Percentiles rank a stretch among this genome's conserved stretches.
phyloP scores from a whole-genome alignment of 192 early-diverging fungal species.

The Backusella tuberculispora region DNA sequence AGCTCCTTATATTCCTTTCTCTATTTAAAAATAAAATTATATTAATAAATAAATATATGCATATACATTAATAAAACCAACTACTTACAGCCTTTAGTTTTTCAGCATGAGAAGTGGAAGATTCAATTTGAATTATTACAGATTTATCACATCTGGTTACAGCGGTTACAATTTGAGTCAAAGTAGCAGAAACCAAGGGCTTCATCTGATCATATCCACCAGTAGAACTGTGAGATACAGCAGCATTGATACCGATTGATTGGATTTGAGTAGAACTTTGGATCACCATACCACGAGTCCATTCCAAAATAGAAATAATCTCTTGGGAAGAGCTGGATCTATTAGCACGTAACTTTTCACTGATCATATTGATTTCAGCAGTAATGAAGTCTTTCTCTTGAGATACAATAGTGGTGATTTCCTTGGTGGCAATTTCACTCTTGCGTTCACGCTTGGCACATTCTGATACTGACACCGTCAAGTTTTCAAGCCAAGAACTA shows the following conservation, averaged over 20 bases:
- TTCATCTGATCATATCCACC: constrained; percentile 14
- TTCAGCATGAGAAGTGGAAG: background rate
- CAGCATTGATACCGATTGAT: constrained; percentile 14
- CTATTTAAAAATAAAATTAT: background rate
- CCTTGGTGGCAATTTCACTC: background rate
- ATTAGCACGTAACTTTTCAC: background rate
- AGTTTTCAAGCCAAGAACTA: background rate
- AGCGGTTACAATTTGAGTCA: constrained; percentile 1
- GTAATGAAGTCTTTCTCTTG: background rate
- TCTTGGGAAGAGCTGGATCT: constrained; percentile 8
- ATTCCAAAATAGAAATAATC: background rate
- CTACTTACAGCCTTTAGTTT: background rate
- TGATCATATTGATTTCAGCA: background rate
- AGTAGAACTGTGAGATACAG: background rate
- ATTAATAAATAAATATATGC: no score
- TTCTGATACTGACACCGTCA: constrained; percentile 7
- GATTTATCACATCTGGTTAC: background rate
- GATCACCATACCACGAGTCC: constrained; percentile 23
- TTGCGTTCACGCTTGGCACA: constrained; percentile 11
- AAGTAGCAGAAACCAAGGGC: constrained; percentile 8
- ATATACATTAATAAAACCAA: no score
- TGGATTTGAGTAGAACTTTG: constrained; percentile 22
- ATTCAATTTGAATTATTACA: background rate
- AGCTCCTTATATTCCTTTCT: background rate
- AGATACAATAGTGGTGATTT: background rate